Evolutionary conservation across 768 basidiomycete genomes (phyloP), one percentile per base, ranked within the genome.

Genomic region (Amanita fuliginea): DNA sequence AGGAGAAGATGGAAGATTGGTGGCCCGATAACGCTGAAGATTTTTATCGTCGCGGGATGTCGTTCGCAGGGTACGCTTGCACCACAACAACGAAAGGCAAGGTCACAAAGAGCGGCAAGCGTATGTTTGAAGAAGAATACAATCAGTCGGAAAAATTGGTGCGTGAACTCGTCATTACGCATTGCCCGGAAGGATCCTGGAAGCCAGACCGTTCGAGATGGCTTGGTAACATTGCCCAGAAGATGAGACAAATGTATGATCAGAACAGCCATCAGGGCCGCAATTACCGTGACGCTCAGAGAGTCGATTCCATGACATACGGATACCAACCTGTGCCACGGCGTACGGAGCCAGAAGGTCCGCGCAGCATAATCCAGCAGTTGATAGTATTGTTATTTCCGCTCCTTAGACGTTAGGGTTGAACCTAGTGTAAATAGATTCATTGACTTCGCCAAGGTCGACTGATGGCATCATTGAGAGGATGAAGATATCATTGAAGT

Each of bases 1-100:
- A 70, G 28, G 62, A 62, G 51, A 54, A 65, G 53, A 69, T 70
- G 69, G 69, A 42, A 43, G 11, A 55, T 46, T 70, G 68, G 69
- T 70, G 69, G 68, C 19, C 21, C 3, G 52, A 55, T 24, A 70
- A 70, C 47, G 54, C 56, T 33, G 37, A 35, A 36, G 63, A 63
- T 49, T 57, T 68, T 37, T 33, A 51, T 26, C 34, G 11, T 42
- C 57, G 62, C 52, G 59, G 58, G 33, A 63, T 70, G 61, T 48
- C 53, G 40, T 67, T 70, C 44, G 53, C 54, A 30, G 67, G 59
- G 6, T 65, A 67, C 48, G 69, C 67, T 4, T 70, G 67, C 3
- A 45, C 60, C 13, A 58, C 60, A 14, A 51, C 59, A 24, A 57
- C 54, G 33, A 53, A 42, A 39, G 57, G 59, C 13, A 60, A 59